Percentiles rank a stretch among this genome's conserved stretches.
phyloP scores from a whole-genome alignment of 192 early-diverging fungal species.

The Backusella liffmaniae region DNA sequence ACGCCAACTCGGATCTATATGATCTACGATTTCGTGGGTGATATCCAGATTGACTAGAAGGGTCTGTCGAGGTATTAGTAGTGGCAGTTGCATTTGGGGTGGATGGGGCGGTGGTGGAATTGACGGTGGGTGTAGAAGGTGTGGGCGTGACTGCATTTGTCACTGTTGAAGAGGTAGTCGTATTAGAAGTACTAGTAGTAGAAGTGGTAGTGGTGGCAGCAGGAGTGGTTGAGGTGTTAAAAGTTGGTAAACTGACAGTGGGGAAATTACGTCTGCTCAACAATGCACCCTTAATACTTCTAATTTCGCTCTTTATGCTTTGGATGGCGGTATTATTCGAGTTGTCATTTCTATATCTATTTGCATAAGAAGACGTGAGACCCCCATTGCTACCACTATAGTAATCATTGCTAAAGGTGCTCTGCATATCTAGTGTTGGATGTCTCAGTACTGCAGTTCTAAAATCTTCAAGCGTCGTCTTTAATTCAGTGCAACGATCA shows the following conservation, averaged over 20 bases:
- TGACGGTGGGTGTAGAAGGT: not conserved
- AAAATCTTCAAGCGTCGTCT: not conserved
- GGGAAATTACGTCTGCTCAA: conserved; percentile 53
- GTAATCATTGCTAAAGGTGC: not conserved
- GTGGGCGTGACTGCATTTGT: not conserved
- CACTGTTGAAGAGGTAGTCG: not conserved
- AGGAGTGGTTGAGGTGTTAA: too few relatives aligned
- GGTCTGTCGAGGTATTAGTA: not conserved
- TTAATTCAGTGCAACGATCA: not conserved
- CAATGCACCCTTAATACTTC: conserved; percentile 47
- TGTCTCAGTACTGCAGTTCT: conserved; percentile 1
- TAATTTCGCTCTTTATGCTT: conserved; percentile 48
- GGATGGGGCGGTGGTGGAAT: not conserved
- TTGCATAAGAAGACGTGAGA: not conserved
- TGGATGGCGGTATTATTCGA: conserved; percentile 25
- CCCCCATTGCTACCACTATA: not conserved
- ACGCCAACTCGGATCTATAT: not conserved
- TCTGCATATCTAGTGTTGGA: not conserved
- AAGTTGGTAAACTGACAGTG: not conserved
- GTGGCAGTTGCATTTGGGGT: not conserved
- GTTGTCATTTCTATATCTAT: not conserved
- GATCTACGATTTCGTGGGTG: conserved; percentile 11
- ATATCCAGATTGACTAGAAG: not conserved
- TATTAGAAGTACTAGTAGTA: not conserved
- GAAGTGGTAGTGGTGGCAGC: not conserved